These are phyloP conservation scores for Cyberlindnera euphorbiae DNA, from an alignment of 805 yeast genomes.

Conservation along the genomic window DNA sequence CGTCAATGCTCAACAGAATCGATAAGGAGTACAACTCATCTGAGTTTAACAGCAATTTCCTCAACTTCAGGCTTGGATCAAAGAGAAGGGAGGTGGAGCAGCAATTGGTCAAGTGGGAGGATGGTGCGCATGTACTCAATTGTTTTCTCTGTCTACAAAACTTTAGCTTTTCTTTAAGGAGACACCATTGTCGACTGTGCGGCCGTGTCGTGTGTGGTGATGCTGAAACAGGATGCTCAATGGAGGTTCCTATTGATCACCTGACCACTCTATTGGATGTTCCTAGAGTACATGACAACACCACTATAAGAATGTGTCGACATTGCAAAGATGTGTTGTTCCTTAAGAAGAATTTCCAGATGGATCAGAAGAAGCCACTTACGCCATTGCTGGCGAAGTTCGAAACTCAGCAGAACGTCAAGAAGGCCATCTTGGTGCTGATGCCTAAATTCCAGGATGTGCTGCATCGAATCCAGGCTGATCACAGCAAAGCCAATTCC, in stretches of 20 bases:
- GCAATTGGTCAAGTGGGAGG: slow-evolving; percentile 61
- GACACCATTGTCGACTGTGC: slow-evolving; percentile 91
- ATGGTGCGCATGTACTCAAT: slow-evolving; percentile 37
- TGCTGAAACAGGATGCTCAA: slow-evolving; percentile 58
- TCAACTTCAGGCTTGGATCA: slow-evolving; percentile 23
- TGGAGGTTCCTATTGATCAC: slow-evolving; percentile 50
- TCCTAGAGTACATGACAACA: slow-evolving; percentile 20
- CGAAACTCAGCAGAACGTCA: slow-evolving; percentile 35
- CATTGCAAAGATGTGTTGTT: slow-evolving; percentile 63
- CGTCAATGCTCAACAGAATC: slow-evolving; percentile 26
- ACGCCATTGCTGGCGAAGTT: slow-evolving; percentile 37
- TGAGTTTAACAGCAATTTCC: slow-evolving; percentile 22
- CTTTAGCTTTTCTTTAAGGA: slow-evolving; percentile 58
- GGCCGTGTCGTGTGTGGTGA: slow-evolving; percentile 81
- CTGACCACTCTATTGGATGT: slow-evolving; percentile 20
- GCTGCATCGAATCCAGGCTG: slow-evolving; percentile 31
- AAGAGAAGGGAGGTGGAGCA: slow-evolving; percentile 39
- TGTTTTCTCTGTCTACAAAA: slow-evolving; percentile 61
- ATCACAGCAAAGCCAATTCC: slow-evolving; percentile 26
- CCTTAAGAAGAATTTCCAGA: slow-evolving; percentile 43
- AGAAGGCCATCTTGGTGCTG: slow-evolving; percentile 32
- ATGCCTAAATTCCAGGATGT: slow-evolving; percentile 41
- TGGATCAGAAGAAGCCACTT: slow-evolving; percentile 33
- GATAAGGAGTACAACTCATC: slow-evolving; percentile 21
- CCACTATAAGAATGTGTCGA: slow-evolving; percentile 56